A percentile compares a stretch with the other conserved stretches of the same genome.
phyloP scores from a whole-genome alignment of 306 rosid genomes.

The Pyrus bretschneideri region DNA sequence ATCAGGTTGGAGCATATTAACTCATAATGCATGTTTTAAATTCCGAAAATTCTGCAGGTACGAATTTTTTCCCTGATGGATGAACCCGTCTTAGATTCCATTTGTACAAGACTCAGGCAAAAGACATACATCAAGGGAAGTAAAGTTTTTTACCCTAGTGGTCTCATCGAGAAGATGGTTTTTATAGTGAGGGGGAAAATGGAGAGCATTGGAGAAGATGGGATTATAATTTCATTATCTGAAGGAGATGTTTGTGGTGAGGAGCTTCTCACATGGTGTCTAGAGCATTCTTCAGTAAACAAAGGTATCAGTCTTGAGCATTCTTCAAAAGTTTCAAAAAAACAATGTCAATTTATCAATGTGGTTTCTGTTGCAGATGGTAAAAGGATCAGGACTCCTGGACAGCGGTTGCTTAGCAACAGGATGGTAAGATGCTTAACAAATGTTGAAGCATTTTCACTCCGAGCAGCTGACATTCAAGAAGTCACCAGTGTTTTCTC shows the following conservation, averaged over 20 bases:
- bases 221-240: constrained; percentile 38
- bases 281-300: constrained; percentile 65
- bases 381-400: constrained; percentile 47
- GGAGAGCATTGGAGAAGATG: constrained; percentile 68
- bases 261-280: constrained; percentile 85
- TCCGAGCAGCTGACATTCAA: constrained; percentile 68
- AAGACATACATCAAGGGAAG: constrained; percentile 77
- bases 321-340: constrained; percentile 33
- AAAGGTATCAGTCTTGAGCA: constrained; percentile 61
- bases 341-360: not conserved
- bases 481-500: constrained; percentile 74
- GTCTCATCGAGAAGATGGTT: constrained; percentile 74
- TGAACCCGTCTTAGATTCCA: constrained; percentile 65
- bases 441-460: constrained; percentile 81
- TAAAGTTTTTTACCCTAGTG: constrained; percentile 45
- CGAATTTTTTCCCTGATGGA: constrained; percentile 73
- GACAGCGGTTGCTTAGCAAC: constrained; percentile 57
- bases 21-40: not conserved
- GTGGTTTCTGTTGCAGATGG: constrained; percentile 35
- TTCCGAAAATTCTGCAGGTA: constrained; percentile 37
- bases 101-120: constrained; percentile 67
- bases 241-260: constrained; percentile 90
- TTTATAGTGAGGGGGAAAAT: constrained; percentile 78
- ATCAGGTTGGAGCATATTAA: not conserved
- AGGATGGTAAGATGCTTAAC: constrained; percentile 63